Evolutionary conservation across 2,329 filamentous ascomycete genomes (phyloP).

Genomic region (Arthrobotrys pseudoclavata): DNA sequence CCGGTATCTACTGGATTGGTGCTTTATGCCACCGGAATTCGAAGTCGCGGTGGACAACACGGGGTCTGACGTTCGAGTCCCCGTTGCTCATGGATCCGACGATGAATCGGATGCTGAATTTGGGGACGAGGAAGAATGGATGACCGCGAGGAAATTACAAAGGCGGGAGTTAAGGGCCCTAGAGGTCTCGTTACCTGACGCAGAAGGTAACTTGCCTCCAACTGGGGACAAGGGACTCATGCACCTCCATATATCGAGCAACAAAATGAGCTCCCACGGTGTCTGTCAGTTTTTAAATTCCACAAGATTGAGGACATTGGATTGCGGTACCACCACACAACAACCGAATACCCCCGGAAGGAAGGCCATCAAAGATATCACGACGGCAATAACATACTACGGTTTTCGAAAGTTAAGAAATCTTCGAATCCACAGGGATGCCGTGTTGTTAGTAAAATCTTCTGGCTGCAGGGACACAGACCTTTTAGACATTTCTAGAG

Average conservation of each 20-base stretch:
- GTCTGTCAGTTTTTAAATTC: conserved; percentile 59
- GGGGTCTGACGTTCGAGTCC: neutral
- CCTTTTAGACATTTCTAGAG: conserved; percentile 37
- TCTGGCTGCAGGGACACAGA: conserved; percentile 5
- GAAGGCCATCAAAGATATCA: conserved; percentile 17
- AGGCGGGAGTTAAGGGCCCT: conserved; percentile 12
- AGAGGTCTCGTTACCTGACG: conserved; percentile 29
- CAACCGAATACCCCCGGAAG: neutral
- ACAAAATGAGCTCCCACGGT: conserved; percentile 39
- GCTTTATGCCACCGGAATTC: conserved; percentile 62
- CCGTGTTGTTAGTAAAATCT: neutral
- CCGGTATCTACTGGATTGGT: conserved; percentile 56
- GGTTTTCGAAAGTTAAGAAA: conserved; percentile 59
- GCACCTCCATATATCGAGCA: conserved; percentile 60
- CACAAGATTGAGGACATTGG: conserved; percentile 59
- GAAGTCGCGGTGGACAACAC: conserved; percentile 16
- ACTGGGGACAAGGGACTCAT: conserved; percentile 51
- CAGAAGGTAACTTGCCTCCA: conserved; percentile 21
- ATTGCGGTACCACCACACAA: conserved; percentile 47
- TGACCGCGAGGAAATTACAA: conserved; percentile 35
- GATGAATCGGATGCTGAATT: conserved; percentile 45
- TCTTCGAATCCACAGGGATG: conserved; percentile 54
- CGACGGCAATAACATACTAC: conserved; percentile 54
- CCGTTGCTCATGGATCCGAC: conserved; percentile 43
- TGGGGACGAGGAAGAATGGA: conserved; percentile 50